A percentile compares a stretch with the other conserved stretches of the same genome.
Conservation (phyloP, 805 yeast species). For the Teunomyces cretensis region DNA sequence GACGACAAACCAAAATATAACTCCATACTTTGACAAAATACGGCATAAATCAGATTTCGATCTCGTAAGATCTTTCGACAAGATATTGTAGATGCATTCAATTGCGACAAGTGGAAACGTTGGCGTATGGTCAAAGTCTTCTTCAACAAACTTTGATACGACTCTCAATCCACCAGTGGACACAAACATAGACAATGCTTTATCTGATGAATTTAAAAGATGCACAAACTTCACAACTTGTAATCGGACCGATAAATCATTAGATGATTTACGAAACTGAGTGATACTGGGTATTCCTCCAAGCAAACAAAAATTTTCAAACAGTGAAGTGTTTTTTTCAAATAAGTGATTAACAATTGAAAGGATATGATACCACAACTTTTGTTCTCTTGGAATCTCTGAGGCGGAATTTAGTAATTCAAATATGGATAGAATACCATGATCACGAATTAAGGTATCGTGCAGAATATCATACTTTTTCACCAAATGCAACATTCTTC, state of each 20-base stretch:
- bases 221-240: constrained; percentile 39
- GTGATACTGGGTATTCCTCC: constrained; percentile 46
- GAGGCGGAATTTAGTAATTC: constrained; percentile 37
- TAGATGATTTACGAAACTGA: constrained; percentile 32
- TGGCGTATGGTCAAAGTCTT: constrained; percentile 41
- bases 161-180: constrained; percentile 48
- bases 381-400: constrained; percentile 31
- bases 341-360: constrained; percentile 36
- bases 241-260: constrained; percentile 28
- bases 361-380: constrained; percentile 38
- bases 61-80: constrained; percentile 35
- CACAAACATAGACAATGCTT: constrained; percentile 39
- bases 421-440: constrained; percentile 38
- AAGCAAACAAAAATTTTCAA: constrained; percentile 42
- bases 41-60: constrained; percentile 44
- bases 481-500: constrained; percentile 37
- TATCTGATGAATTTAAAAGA: constrained; percentile 31
- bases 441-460: constrained; percentile 39
- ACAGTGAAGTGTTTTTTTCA: constrained; percentile 25
- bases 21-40: constrained; percentile 41
- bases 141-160: constrained; percentile 45
- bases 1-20: constrained; percentile 44
- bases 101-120: constrained; percentile 38
- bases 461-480: constrained; percentile 42
- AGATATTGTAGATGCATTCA: constrained; percentile 33